Base-by-base conservation (phyloP, 2,329 filamentous ascomycete genomes). In the Akanthomyces muscarius region DNA sequence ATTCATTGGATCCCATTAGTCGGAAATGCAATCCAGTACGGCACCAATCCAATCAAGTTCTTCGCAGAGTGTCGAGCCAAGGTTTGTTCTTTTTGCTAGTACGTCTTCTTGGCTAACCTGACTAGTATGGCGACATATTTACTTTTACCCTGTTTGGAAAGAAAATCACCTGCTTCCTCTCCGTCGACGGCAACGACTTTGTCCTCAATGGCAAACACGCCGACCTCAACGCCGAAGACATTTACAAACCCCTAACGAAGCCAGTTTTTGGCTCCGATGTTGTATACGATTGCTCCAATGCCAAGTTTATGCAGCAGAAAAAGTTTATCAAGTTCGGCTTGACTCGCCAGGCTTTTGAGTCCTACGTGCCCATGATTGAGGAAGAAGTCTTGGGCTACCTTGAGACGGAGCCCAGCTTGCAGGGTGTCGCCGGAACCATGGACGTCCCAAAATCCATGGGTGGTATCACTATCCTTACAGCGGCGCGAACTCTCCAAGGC, bases 281-380 rank as follows among this genome's bases (percentile, higher is more conserved):
- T 50, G 87, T 93, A 55, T 94, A 94, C 75, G 91, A 94, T 75
- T 93, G 90, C 74, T 89, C 90, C 48, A 93, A 93, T 74, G 80
- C 88, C 53, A 92, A 92, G 76, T 82, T 94, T 65, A 93, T 94
- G 89, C 90, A 95, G 77, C 91, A 95, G 78, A 94, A 94, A 81
- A 92, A 90, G 80, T 89, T 90, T 69, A 86, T 90, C 81, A 90
- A 90, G 73, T 86, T 87, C 67, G 87, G 87, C 50, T 82, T 90
- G 41, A 90, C 87, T 1, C 83, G 85, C 63, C 82, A 84, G 28
- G 85, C 87, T 2, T 83, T 90, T 68, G 82, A 78, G 64, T 74
- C 75, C 21, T 90, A 94, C 73, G 89, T 93, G 53, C 84, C 81
- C 48, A 78, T 92, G 71, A 92, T 94, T 74, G 84, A 86, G 66